phyloP scores from a whole-genome alignment of 192 early-diverging fungal genomes.

The Linnemannia schmuckeri region DNA sequence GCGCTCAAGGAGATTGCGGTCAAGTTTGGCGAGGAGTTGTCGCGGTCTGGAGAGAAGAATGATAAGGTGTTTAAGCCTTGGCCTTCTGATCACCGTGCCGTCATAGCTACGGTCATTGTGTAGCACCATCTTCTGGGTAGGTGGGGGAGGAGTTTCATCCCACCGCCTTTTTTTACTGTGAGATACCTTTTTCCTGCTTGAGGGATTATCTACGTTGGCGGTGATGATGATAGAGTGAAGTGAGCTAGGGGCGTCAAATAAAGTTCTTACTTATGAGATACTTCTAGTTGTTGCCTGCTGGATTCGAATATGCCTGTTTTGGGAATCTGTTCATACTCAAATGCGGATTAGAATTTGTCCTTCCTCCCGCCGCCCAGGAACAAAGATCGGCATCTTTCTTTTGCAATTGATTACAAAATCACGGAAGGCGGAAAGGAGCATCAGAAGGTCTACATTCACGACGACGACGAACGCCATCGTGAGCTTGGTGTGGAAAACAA shows the following conservation, averaged over 20 bases:
- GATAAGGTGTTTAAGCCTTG: slow-evolving; percentile 39
- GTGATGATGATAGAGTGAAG: not conserved
- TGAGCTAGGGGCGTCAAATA: slow-evolving; percentile 2
- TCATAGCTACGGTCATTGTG: slow-evolving; percentile 44
- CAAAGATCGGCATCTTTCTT: not conserved
- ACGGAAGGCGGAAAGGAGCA: not conserved
- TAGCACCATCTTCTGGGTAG: not conserved
- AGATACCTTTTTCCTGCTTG: not conserved
- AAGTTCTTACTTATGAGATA: not conserved
- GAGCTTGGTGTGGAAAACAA: too few species aligned
- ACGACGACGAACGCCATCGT: too few species aligned
- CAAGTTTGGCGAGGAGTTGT: slow-evolving; percentile 41
- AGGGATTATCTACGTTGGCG: not conserved
- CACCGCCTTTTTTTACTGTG: not conserved
- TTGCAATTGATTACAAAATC: not conserved
- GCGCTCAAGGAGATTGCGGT: slow-evolving; percentile 46
- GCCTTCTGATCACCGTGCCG: slow-evolving; percentile 53
- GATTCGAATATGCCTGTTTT: not conserved
- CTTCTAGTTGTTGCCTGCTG: not conserved
- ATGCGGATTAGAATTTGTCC: not conserved
- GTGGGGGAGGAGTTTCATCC: not conserved
- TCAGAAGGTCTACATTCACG: not conserved
- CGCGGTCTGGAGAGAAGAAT: slow-evolving; percentile 43
- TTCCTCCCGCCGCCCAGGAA: not conserved
- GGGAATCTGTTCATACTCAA: not conserved